Evolutionary conservation across 495 filamentous ascomycete genomes (phyloP), one percentile per base, ranked within the genome.

Genomic region (Aspergillus sclerotiicarbonarius): DNA sequence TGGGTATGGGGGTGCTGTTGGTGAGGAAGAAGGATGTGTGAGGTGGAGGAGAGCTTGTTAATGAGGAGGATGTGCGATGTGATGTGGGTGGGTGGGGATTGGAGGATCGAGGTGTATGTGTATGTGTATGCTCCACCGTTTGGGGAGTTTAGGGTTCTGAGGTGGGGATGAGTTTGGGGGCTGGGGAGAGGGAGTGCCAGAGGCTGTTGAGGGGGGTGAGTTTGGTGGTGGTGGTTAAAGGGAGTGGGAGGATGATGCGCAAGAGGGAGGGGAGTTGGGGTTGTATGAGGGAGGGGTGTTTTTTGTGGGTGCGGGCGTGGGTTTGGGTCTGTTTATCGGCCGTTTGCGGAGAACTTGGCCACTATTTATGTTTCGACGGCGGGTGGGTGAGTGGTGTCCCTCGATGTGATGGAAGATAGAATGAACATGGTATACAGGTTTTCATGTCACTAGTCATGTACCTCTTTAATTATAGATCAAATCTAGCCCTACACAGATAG

Each of bases 131-230:
- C 73, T 56, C 87, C 89, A 8, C 87, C 88, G 0, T 82, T 90
- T 67, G 82, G 80, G 53, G 89, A 93, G 68, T 91, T 92, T 63
- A 81, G 86, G 54, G 79, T 91, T n/a, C n/a, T n/a, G n/a, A n/a
- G 62, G 67, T 91, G 39, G 80, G 78, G 37, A 85, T 82, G 9
- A 78, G 77, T 43, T 71, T 92, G 15, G 73, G 72, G 3, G 73
- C 59, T 0, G 82, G 80, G 0, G 84, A 88, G 64, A 79, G 64
- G 30, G 89, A 91, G 61, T 74, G 70, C 39, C 76, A 90, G 30
- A 70, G 67, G 55, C 70, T 71, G 20, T 71, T 87, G 48, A 73
- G 77, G 0, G 90, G 89, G 0, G 88, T 87, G 0, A 84, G 82
- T 56, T 77, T 91, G 25, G 58, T 88, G 67, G 80, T 90, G 49